Evolutionary conservation across 495 filamentous ascomycete species (phyloP).

Genomic region (Penicillium flavigenum): DNA sequence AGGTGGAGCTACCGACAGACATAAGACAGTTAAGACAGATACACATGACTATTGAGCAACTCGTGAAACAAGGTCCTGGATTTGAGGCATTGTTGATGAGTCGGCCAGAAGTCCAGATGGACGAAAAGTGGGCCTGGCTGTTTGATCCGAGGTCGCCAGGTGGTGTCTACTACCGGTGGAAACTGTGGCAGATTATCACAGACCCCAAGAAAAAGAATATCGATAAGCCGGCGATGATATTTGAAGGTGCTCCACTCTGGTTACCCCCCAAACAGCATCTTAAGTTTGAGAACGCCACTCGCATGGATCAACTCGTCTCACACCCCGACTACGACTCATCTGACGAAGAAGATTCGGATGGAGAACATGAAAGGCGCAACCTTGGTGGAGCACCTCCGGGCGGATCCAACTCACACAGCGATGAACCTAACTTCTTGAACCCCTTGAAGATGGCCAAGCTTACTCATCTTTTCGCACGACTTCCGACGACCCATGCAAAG

Average conservation of each 20-base stretch:
- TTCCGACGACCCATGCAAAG: constrained; percentile 72
- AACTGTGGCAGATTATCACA: constrained; percentile 80
- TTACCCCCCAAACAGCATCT: constrained; percentile 62
- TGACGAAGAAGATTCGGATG: constrained; percentile 82
- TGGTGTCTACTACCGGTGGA: constrained; percentile 88
- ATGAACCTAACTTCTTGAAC: constrained; percentile 73
- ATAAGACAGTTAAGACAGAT: constrained; percentile 80
- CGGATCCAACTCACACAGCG: constrained; percentile 32
- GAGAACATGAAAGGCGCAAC: constrained; percentile 61
- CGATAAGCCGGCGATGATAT: constrained; percentile 46
- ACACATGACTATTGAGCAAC: constrained; percentile 78
- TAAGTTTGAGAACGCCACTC: constrained; percentile 72
- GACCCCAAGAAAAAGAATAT: constrained; percentile 34
- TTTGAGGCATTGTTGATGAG: constrained; percentile 95
- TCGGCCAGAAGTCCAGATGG: constrained; percentile 69
- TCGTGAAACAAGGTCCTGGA: constrained; percentile 77
- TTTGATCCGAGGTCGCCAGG: constrained; percentile 82
- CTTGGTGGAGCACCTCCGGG: constrained; percentile 54
- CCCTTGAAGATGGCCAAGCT: constrained; percentile 83
- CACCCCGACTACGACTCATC: constrained; percentile 84
- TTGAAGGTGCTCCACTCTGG: constrained; percentile 72
- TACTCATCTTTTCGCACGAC: constrained; percentile 71
- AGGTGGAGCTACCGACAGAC: constrained; percentile 73
- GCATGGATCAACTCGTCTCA: constrained; percentile 72
- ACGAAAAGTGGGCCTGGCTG: constrained; percentile 91